Evolutionary conservation across 164 flowering plant species (phyloP).

Genomic region (Stephania cephalantha): DNA sequence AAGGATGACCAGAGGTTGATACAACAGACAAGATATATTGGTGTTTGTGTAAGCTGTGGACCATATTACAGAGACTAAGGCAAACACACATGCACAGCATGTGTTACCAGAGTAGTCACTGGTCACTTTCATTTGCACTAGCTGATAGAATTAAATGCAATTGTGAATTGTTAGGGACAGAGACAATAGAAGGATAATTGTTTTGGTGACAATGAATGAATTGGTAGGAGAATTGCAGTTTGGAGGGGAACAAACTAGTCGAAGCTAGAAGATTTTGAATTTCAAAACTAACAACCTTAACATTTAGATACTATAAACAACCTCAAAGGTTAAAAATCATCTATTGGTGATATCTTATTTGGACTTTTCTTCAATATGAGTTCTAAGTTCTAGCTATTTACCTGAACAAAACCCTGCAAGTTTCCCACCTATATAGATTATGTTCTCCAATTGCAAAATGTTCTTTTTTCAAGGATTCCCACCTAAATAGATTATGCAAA

Average conservation of each 20-base stretch:
- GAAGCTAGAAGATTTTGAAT: neutral
- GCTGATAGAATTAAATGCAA: neutral
- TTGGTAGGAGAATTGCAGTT: neutral
- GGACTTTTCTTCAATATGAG: neutral
- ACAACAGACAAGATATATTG: neutral
- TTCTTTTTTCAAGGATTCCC: too few species aligned
- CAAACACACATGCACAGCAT: neutral
- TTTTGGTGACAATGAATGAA: neutral
- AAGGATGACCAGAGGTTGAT: neutral
- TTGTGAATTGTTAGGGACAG: neutral
- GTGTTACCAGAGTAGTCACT: neutral
- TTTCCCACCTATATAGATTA: neutral
- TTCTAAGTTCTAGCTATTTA: neutral
- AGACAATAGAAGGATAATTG: neutral
- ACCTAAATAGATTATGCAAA: too few species aligned
- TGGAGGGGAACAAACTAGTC: neutral
- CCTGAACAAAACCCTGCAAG: neutral
- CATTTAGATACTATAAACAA: neutral
- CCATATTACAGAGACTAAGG: slow-evolving; percentile 1
- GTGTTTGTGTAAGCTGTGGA: neutral
- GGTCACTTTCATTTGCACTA: neutral
- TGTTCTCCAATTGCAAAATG: neutral
- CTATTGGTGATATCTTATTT: neutral
- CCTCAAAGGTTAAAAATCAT: neutral
- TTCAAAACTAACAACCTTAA: neutral